Evolutionary conservation across 805 yeast species (phyloP).

Genomic region (Kuraishia ogatae): DNA sequence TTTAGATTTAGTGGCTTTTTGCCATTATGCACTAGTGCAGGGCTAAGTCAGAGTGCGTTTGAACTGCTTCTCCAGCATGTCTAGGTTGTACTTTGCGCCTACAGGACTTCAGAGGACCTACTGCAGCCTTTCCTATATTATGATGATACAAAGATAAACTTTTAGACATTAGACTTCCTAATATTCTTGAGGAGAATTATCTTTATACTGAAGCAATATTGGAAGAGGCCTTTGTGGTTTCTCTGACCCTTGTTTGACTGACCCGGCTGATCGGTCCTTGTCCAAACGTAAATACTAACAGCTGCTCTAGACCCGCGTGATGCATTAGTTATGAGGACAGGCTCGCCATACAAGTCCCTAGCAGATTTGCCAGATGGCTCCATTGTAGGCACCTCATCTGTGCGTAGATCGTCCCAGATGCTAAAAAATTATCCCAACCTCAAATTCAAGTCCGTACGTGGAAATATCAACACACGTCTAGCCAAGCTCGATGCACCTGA

Average conservation of each 20-base stretch:
- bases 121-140: constrained; percentile 14
- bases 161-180: constrained; percentile 32
- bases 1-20: no score
- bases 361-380: constrained; percentile 77
- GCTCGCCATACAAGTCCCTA: constrained; percentile 54
- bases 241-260: no score
- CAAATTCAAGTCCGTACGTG: constrained; percentile 77
- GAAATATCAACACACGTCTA: constrained; percentile 74
- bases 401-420: constrained; percentile 89
- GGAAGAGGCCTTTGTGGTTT: no score
- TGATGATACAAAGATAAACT: constrained; percentile 16
- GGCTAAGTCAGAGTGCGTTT: no score
- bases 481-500: constrained; percentile 68
- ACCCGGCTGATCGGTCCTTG: neutral
- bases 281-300: constrained; percentile 1
- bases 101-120: no score
- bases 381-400: constrained; percentile 89
- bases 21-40: no score
- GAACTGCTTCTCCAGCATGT: no score
- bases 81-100: no score
- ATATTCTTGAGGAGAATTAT: constrained; percentile 19
- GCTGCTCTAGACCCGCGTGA: constrained; percentile 72
- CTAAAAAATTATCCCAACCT: constrained; percentile 70
- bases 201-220: constrained; percentile 7
- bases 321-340: constrained; percentile 69